Percentiles rank a stretch among this genome's conserved stretches.
These are phyloP conservation scores for Trypanosoma brucei DNA, from an alignment of 208 protist species.

Conservation along the genomic window DNA sequence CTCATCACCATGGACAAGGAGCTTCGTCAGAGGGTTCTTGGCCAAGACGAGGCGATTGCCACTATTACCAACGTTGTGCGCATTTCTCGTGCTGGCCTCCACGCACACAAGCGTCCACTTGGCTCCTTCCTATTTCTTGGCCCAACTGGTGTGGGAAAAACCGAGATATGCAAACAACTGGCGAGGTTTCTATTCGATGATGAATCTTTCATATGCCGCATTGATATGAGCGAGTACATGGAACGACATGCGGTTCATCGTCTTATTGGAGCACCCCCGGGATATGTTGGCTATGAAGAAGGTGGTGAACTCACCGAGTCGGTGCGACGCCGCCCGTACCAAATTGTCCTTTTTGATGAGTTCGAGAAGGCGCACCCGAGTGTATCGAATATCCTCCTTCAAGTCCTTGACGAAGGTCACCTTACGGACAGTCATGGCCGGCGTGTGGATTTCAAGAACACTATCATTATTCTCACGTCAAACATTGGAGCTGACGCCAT, in stretches of 20 bases:
- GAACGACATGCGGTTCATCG: conserved; percentile 93
- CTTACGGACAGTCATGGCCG: conserved; percentile 97
- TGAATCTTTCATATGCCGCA: conserved; percentile 94
- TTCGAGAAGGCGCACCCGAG: conserved; percentile 98
- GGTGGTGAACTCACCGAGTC: conserved; percentile 98
- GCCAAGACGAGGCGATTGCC: conserved; percentile 95
- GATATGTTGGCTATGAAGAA: conserved; percentile 98
- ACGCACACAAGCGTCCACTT: conserved; percentile 83
- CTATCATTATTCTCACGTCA: conserved; percentile 97
- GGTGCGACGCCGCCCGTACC: conserved; percentile 96
- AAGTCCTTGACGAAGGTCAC: conserved; percentile 98
- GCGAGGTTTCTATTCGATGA: conserved; percentile 96
- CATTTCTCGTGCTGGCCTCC: conserved; percentile 92
- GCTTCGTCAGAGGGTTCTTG: conserved; percentile 91
- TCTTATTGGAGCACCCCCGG: conserved; percentile 97
- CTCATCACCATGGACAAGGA: conserved; percentile 82
- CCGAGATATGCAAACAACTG: conserved; percentile 95
- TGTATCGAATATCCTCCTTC: conserved; percentile 97
- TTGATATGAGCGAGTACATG: conserved; percentile 99
- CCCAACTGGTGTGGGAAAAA: conserved; percentile 95
- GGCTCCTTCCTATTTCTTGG: conserved; percentile 97
- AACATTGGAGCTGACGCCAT: conserved; percentile 94
- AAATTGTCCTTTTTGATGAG: conserved; percentile 98
- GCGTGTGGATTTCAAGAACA: conserved; percentile 97
- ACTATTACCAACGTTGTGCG: conserved; percentile 95